These are phyloP conservation scores for Scleroderma citrinum DNA, from an alignment of 768 basidiomycete genomes.

Conservation along the genomic window DNA sequence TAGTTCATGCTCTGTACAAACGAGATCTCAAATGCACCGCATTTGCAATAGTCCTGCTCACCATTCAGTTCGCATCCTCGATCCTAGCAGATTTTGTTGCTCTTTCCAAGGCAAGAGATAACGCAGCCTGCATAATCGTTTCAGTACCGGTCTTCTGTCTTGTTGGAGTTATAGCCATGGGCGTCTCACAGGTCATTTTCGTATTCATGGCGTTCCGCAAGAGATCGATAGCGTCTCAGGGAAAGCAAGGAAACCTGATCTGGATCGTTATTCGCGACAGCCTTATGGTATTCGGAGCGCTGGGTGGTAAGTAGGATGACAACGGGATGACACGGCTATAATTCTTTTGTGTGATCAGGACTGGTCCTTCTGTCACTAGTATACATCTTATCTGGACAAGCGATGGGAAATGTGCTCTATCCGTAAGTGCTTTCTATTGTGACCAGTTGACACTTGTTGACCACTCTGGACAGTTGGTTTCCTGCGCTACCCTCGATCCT, in stretches of 20 bases:
- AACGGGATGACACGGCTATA: not conserved
- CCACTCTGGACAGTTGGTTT: not conserved
- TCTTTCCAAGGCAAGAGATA: conserved; percentile 1
- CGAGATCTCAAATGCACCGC: not conserved
- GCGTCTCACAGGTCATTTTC: conserved; percentile 12
- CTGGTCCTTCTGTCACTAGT: conserved; percentile 1
- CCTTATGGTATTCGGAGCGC: conserved; percentile 7
- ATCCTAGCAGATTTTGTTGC: not conserved
- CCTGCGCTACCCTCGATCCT: not conserved
- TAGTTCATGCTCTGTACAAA: conserved; percentile 18
- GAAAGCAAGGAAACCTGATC: conserved; percentile 1
- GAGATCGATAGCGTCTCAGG: not conserved
- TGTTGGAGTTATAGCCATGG: not conserved
- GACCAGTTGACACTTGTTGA: not conserved
- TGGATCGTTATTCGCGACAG: conserved; percentile 23
- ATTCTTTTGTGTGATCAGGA: conserved; percentile 2
- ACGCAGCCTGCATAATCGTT: not conserved
- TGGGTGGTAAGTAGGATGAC: conserved; percentile 10
- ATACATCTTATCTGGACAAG: not conserved
- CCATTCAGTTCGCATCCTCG: conserved; percentile 8
- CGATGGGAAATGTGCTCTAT: no score
- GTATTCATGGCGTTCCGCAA: conserved; percentile 15
- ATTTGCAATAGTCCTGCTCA: conserved; percentile 4
- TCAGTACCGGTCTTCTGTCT: not conserved
- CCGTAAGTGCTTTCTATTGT: no score